phyloP scores from a whole-genome alignment of 225 moss, liverwort and hornwort species.

The Physcomitrellopsis africana region DNA sequence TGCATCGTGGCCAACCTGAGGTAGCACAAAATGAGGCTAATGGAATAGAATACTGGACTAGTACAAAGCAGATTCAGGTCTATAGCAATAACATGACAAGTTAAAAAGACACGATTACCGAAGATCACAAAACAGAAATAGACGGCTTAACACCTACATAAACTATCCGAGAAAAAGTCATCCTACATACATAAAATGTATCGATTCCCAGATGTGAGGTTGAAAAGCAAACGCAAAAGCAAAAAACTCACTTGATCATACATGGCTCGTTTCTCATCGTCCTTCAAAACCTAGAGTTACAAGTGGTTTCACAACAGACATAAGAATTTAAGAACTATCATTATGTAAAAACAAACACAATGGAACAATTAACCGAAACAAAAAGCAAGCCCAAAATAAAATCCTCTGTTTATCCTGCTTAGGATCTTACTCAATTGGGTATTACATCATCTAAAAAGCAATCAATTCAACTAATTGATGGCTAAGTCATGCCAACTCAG shows the following conservation, averaged over 20 bases:
- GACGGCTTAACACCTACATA: not conserved
- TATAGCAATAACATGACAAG: not conserved
- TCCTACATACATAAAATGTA: not conserved
- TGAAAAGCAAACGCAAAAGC: too few species aligned
- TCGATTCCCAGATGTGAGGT: not conserved
- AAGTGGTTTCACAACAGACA: slow-evolving; percentile 8
- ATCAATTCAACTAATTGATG: not conserved
- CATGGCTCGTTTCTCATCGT: slow-evolving; percentile 71
- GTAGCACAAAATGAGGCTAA: not conserved
- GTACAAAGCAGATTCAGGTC: not conserved
- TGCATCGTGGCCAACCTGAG: slow-evolving; percentile 62
- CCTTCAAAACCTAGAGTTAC: slow-evolving; percentile 60
- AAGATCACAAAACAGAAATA: not conserved
- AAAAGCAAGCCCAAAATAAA: not conserved
- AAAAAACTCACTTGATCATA: slow-evolving; percentile 54
- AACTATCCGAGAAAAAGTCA: slow-evolving; percentile 3
- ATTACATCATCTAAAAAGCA: not conserved
- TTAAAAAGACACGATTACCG: slow-evolving; percentile 7
- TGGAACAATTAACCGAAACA: not conserved
- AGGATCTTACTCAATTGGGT: not conserved
- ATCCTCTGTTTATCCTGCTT: not conserved
- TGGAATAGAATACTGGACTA: not conserved
- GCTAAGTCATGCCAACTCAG: not conserved
- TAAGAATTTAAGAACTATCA: not conserved
- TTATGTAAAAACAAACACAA: not conserved